These are phyloP conservation scores for Suhomyces xylopsoci DNA, from an alignment of 805 yeast species.

Conservation along the genomic window DNA sequence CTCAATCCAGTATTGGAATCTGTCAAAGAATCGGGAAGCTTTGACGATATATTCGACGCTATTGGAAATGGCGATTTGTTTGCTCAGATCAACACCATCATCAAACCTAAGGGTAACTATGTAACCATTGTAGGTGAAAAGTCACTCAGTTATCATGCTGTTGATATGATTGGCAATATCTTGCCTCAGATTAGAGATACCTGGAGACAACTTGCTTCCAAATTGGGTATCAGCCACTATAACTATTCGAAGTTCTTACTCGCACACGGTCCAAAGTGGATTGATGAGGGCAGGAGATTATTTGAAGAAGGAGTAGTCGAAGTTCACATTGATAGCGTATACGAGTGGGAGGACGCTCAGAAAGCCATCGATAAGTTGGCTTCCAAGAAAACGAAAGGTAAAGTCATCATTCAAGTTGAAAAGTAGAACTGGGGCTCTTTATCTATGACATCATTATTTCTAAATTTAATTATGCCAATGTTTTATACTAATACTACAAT, in stretches of 20 bases:
- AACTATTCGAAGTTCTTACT: conserved; percentile 25
- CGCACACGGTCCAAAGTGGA: conserved; percentile 12
- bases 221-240: conserved; percentile 21
- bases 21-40: conserved; percentile 34
- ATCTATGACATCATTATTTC: background rate
- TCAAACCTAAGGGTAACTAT: conserved; percentile 52
- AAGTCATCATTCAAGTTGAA: conserved; percentile 48
- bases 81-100: conserved; percentile 35
- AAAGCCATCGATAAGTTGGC: conserved; percentile 50
- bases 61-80: conserved; percentile 57
- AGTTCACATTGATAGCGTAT: conserved; percentile 53
- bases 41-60: conserved; percentile 63
- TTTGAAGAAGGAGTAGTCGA: conserved; percentile 44
- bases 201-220: conserved; percentile 9
- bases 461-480: background rate
- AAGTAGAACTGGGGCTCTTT: background rate
- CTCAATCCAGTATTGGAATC: conserved; percentile 33
- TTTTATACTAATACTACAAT: background rate
- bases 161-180: background rate
- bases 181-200: background rate
- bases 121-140: conserved; percentile 57
- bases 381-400: conserved; percentile 59
- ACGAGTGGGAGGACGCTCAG: conserved; percentile 45
- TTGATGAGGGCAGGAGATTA: conserved; percentile 32
- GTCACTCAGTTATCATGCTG: conserved; percentile 30